Evolutionary conservation across 2,329 filamentous ascomycete genomes (phyloP).

Genomic region (Colletotrichum cordylinicola): DNA sequence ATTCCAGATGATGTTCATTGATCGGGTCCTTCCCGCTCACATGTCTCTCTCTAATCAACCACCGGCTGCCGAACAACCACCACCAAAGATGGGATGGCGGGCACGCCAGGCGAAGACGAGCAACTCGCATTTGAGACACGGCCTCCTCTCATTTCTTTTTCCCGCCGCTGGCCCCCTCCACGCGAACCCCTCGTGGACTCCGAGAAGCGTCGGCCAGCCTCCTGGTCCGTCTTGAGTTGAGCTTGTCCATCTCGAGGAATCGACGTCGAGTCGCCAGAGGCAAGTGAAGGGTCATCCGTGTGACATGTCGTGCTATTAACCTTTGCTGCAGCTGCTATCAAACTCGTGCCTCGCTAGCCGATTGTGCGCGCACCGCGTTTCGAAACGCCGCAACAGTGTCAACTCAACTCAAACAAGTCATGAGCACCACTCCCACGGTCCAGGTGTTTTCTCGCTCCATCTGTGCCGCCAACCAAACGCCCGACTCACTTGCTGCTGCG

Average conservation of each 20-base stretch:
- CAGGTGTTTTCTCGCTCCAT: not conserved
- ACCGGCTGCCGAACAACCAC: not conserved
- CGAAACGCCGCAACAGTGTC: conserved; percentile 15
- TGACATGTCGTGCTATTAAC: conserved; percentile 23
- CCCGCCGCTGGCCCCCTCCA: not conserved
- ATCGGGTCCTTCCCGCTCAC: conserved; percentile 12
- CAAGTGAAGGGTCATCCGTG: conserved; percentile 1
- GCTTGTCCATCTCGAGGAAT: not conserved
- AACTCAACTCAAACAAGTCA: not conserved
- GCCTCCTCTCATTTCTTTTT: conserved; percentile 6
- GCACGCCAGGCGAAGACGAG: not conserved
- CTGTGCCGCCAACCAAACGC: not conserved
- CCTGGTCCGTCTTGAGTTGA: not conserved
- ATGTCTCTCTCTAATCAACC: not conserved
- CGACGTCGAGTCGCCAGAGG: not conserved
- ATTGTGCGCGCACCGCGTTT: conserved; percentile 11
- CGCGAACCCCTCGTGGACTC: conserved; percentile 4
- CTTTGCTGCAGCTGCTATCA: conserved; percentile 11
- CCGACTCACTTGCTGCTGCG: not conserved
- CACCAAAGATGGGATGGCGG: not conserved
- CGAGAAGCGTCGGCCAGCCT: not conserved
- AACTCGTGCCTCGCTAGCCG: conserved; percentile 1
- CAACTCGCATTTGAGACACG: conserved; percentile 1
- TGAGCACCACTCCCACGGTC: not conserved
- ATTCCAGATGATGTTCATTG: conserved; percentile 16